phyloP scores from a whole-genome alignment of 139 green algal genomes.

The Coelastrella sp. region DNA sequence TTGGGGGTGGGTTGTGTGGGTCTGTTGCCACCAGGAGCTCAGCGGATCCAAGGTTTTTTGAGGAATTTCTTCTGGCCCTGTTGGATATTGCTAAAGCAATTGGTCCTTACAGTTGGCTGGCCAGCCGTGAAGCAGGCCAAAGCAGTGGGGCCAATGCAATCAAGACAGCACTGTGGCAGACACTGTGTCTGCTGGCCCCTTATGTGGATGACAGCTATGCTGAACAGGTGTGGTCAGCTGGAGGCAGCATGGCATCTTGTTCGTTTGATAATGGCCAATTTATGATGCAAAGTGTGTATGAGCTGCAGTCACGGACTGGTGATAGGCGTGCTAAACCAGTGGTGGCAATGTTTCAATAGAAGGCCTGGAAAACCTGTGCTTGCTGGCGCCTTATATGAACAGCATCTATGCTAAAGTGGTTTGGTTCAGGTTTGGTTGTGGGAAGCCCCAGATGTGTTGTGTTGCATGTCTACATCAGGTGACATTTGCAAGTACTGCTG shows the following conservation, averaged over 20 bases:
- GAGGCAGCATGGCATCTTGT: no score
- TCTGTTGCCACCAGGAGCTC: neutral
- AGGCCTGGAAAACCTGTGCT: slow-evolving; percentile 48
- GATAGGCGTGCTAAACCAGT: slow-evolving; percentile 39
- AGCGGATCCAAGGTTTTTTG: neutral
- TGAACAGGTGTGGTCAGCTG: slow-evolving; percentile 10
- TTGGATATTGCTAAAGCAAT: neutral
- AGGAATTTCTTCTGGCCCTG: neutral
- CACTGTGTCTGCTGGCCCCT: slow-evolving; percentile 51
- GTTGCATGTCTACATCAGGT: no score
- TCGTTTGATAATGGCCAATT: neutral
- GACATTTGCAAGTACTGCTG: no score
- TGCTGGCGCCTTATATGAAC: slow-evolving; percentile 47
- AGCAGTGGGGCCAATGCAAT: slow-evolving; percentile 48
- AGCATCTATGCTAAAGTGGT: neutral
- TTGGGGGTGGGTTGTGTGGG: no score
- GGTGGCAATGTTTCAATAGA: slow-evolving; percentile 48
- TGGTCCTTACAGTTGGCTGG: slow-evolving; percentile 41
- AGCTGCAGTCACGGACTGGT: no score
- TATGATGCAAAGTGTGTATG: no score
- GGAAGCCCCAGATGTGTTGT: no score
- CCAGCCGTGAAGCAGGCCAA: slow-evolving; percentile 27
- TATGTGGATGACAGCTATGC: slow-evolving; percentile 16
- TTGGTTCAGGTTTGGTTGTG: no score
- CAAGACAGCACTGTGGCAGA: slow-evolving; percentile 54